Evolutionary conservation across 345 rosid genomes (phyloP).

Genomic region (Dipteronia sinensis): DNA sequence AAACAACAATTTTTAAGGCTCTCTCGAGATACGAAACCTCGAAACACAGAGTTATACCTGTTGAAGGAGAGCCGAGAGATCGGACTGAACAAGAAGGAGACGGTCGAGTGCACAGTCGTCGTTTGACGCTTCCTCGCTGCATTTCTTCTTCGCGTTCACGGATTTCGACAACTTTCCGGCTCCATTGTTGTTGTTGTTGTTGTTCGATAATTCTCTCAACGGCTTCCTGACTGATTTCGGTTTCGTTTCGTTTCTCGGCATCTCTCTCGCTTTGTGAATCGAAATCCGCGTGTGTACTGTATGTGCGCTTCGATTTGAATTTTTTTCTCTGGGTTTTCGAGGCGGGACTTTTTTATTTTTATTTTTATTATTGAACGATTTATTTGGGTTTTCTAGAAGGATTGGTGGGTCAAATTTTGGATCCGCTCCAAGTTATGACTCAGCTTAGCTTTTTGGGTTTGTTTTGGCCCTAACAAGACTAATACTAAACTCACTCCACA

Average conservation of each 20-base stretch:
- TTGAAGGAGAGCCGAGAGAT: constrained; percentile 53
- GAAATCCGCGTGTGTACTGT: background rate
- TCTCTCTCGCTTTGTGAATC: constrained; percentile 19
- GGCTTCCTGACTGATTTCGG: constrained; percentile 41
- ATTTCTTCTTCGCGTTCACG: constrained; percentile 16
- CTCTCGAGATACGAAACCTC: too few relatives aligned
- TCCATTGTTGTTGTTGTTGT: background rate
- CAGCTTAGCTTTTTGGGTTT: background rate
- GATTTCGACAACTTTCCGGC: constrained; percentile 33
- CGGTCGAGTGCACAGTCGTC: constrained; percentile 50
- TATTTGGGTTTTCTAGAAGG: background rate
- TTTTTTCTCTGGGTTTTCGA: background rate
- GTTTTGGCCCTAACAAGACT: background rate
- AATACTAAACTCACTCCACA: too few relatives aligned
- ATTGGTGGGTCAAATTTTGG: background rate
- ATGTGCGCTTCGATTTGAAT: background rate
- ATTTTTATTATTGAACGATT: background rate
- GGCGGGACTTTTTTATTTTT: constrained; percentile 14
- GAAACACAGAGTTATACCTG: constrained; percentile 44
- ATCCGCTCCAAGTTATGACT: background rate
- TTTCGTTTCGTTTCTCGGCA: constrained; percentile 40
- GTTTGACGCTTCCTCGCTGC: constrained; percentile 20
- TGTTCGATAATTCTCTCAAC: constrained; percentile 38
- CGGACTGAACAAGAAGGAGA: constrained; percentile 69
- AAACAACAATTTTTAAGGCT: too few relatives aligned